Evolutionary conservation across 2,329 filamentous ascomycete genomes (phyloP).

Genomic region (Xylaria sp.): DNA sequence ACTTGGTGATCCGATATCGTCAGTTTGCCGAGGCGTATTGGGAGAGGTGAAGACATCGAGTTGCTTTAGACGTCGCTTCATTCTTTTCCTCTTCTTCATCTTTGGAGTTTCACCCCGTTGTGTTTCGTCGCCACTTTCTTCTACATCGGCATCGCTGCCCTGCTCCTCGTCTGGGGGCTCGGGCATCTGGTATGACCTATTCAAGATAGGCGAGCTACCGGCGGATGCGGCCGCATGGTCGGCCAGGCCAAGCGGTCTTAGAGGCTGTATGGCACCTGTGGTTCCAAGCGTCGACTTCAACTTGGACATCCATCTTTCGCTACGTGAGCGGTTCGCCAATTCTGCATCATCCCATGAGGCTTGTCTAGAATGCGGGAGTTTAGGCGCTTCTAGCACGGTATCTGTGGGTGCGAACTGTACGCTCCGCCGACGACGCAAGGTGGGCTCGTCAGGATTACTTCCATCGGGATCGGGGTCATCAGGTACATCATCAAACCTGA

Average conservation of each 20-base stretch:
- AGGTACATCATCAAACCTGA: conserved; percentile 24
- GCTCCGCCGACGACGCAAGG: conserved; percentile 52
- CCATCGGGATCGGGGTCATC: conserved; percentile 35
- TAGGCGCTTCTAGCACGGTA: conserved; percentile 42
- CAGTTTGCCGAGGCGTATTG: conserved; percentile 51
- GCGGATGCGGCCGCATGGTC: conserved; percentile 37
- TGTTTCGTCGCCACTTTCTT: conserved; percentile 80
- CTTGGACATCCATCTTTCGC: conserved; percentile 69
- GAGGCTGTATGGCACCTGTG: conserved; percentile 42
- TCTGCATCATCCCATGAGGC: conserved; percentile 66
- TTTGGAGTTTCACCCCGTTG: conserved; percentile 40
- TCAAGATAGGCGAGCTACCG: conserved; percentile 44
- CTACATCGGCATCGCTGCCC: conserved; percentile 72
- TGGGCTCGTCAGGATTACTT: conserved; percentile 24
- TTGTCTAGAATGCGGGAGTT: conserved; percentile 50
- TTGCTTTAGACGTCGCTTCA: conserved; percentile 50
- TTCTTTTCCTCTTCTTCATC: conserved; percentile 60
- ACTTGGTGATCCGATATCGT: conserved; percentile 39
- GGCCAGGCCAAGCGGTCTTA: conserved; percentile 36
- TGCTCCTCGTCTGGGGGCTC: conserved; percentile 50
- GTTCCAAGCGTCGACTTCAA: conserved; percentile 64
- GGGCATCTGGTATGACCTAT: conserved; percentile 39
- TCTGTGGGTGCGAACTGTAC: conserved; percentile 69
- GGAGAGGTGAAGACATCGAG: conserved; percentile 58
- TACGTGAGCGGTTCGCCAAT: conserved; percentile 50